Conservation (phyloP, 441 rosid genomes). For the Daphne laureola region DNA sequence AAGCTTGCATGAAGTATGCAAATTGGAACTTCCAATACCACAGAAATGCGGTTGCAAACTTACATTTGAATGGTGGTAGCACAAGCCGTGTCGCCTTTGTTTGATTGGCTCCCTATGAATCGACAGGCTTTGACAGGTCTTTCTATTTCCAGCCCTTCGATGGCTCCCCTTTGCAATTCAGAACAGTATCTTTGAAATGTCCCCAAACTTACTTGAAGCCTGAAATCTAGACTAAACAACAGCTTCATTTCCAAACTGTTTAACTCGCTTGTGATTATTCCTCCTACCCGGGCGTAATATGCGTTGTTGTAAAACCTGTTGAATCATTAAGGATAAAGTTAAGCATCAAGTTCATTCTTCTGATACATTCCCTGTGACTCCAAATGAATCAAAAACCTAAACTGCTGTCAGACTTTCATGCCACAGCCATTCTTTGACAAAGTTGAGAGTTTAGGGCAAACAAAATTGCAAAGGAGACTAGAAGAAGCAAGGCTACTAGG, state of each 20-base stretch:
- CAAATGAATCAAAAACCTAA: no score
- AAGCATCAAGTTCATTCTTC: neutral
- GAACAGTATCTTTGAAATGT: slow-evolving; percentile 50
- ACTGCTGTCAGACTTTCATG: no score
- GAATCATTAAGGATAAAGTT: neutral
- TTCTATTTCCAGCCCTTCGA: slow-evolving; percentile 40
- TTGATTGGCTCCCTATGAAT: slow-evolving; percentile 40
- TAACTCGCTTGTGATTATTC: slow-evolving; percentile 65
- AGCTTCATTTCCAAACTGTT: slow-evolving; percentile 71
- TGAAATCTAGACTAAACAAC: slow-evolving; percentile 63
- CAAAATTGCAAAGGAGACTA: no score
- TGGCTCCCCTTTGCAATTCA: slow-evolving; percentile 43
- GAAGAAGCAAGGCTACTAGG: no score
- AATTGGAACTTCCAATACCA: slow-evolving; percentile 13
- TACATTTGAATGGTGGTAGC: slow-evolving; percentile 20
- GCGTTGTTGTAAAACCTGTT: slow-evolving; percentile 75
- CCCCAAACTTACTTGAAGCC: slow-evolving; percentile 52
- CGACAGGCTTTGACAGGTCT: slow-evolving; percentile 38
- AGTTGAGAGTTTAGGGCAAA: no score
- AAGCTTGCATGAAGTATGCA: no score
- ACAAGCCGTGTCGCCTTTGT: slow-evolving; percentile 35
- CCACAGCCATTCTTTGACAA: no score
- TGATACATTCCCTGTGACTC: no score
- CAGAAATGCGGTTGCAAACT: no score
- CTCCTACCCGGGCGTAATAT: slow-evolving; percentile 79